Evolutionary conservation across 306 rosid species (phyloP).

Genomic region (Cucumis melo): DNA sequence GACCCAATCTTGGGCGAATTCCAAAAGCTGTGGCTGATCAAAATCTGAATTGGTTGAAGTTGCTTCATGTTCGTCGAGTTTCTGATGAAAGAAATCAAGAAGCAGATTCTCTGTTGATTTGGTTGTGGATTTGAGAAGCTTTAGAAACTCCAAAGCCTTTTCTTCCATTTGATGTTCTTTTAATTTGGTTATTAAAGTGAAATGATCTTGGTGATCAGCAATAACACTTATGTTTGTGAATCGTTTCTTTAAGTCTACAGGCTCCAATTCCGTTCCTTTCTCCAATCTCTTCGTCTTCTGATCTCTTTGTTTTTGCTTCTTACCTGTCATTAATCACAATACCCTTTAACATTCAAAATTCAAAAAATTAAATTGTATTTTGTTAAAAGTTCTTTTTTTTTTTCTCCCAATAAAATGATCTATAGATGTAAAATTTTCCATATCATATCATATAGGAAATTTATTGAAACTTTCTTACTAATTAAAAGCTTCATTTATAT

Average conservation of each 20-base stretch:
- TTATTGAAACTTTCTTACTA: too few relatives aligned
- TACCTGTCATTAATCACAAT: conserved; percentile 18
- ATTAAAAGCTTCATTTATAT: too few relatives aligned
- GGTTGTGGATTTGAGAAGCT: conserved; percentile 8
- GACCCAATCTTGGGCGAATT: conserved; percentile 43
- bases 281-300: conserved; percentile 29
- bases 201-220: not conserved
- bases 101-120: conserved; percentile 26
- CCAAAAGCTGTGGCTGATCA: conserved; percentile 2
- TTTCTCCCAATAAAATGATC: too few relatives aligned
- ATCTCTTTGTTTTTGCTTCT: conserved; percentile 19
- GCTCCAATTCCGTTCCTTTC: conserved; percentile 21
- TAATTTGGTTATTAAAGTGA: not conserved
- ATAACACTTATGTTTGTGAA: conserved; percentile 13
- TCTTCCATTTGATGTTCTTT: conserved; percentile 5
- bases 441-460: too few relatives aligned
- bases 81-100: conserved; percentile 43
- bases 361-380: too few relatives aligned
- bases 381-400: too few relatives aligned
- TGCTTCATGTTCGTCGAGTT: conserved; percentile 6
- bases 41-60: not conserved
- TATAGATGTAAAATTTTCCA: too few relatives aligned
- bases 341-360: too few relatives aligned
- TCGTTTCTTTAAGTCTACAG: conserved; percentile 35
- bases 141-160: conserved; percentile 19